Evolutionary conservation across 78 protist genomes (phyloP), one percentile per base, ranked within the genome.

Genomic region (Dictyostelium intermedium): DNA sequence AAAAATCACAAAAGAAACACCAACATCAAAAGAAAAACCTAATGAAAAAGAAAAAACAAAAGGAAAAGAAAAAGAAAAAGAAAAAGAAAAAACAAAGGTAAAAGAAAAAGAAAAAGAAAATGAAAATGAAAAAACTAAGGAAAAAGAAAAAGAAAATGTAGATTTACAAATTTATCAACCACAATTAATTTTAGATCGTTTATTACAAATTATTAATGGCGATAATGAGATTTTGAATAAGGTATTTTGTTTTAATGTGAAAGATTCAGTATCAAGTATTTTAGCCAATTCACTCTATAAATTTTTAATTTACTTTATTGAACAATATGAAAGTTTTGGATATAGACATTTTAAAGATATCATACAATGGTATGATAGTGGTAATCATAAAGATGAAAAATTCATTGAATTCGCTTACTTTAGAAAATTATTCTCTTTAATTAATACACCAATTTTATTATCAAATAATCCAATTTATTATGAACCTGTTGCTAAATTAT

Each of bases 341-440:
- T 34, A 63, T 77, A 63, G 43, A 16, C 39, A 66, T 61, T 34
- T 34, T 25, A 83, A 30, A 34, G 78, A 84, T 53, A 50, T 34
- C 16, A 23, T 30, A 1, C 63, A 25, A 45, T 60, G 63, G 56
- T 35, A 20, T 63, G 37, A 35, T 3, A 23, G 63, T 9, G 79
- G 43, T 18, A 60, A 56, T 10, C 78, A 32, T 10, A 74, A 85
- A 23, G 43, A 74, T 45, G 91, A 85, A 56, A 53, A 69, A 45
- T n/a, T 87, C 6, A 14, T 87, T 5, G 85, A 87, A 32, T 87
- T 86, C 78, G 93, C 85, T 18, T 87, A 79, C 45, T 87, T 87
- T 43, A 50, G 85, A 50, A 78, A 25, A 18, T 14, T 87, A 5
- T 61, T 37, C 18, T 5, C 41, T 14, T 20, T 78, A 4, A 50